These are phyloP conservation scores for Lunasporangiospora selenospora DNA, from an alignment of 192 early-diverging fungal species.

Conservation along the genomic window DNA sequence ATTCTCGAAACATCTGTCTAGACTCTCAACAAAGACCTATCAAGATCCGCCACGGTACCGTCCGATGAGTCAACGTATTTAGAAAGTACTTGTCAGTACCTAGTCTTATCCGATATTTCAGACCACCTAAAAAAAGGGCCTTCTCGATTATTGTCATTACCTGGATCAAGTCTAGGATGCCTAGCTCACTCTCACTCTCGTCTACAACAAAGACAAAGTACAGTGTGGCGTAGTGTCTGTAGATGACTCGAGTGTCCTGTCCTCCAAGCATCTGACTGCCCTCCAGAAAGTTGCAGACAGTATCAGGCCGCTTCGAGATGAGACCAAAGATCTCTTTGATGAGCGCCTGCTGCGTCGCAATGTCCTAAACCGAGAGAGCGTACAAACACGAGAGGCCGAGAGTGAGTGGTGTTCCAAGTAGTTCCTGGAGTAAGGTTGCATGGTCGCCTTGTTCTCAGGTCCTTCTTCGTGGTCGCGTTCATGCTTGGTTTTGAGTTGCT, in stretches of 20 bases:
- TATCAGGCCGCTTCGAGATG: slow-evolving; percentile 86
- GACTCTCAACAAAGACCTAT: slow-evolving; percentile 94
- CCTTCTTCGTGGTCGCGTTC: background rate
- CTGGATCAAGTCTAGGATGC: slow-evolving; percentile 96
- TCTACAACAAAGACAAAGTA: slow-evolving; percentile 99
- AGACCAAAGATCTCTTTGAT: slow-evolving; percentile 89
- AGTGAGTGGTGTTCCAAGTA: too few relatives aligned
- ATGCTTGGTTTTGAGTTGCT: slow-evolving; percentile 3
- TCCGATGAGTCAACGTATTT: too few relatives aligned
- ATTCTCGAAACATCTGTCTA: slow-evolving; percentile 93
- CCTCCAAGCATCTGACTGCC: slow-evolving; percentile 83
- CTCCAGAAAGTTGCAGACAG: slow-evolving; percentile 91
- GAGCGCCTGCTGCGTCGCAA: slow-evolving; percentile 82
- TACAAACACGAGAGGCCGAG: too few relatives aligned
- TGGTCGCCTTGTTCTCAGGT: too few relatives aligned
- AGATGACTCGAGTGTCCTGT: slow-evolving; percentile 90
- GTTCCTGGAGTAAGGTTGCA: too few relatives aligned
- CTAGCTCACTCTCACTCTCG: slow-evolving; percentile 94
- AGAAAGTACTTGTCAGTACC: background rate
- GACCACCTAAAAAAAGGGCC: background rate
- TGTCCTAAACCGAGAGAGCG: slow-evolving; percentile 71
- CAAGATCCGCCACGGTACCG: too few relatives aligned
- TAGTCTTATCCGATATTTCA: background rate
- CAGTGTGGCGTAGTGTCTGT: slow-evolving; percentile 96
- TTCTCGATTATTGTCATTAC: slow-evolving; percentile 42